A percentile compares a stretch with the other conserved stretches of the same genome.
Conservation (phyloP, 148 eudicot species). For the Polygonum maritimum region DNA sequence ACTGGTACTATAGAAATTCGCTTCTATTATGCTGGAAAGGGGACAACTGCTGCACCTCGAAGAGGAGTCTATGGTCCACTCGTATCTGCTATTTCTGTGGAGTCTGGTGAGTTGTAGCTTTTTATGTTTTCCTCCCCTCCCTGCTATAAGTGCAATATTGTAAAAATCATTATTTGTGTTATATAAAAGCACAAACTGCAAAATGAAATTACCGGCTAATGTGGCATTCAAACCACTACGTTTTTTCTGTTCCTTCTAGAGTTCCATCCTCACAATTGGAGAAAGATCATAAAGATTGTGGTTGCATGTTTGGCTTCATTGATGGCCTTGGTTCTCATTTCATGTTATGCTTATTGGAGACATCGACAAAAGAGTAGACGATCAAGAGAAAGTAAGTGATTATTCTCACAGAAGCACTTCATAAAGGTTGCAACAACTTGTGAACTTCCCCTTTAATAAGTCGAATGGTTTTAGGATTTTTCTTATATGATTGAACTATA, state of each 20-base stretch:
- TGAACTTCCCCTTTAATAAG: not conserved
- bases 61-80: not conserved
- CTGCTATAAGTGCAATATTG: too few species aligned
- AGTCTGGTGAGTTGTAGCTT: not conserved
- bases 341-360: conserved; percentile 22
- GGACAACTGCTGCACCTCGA: not conserved
- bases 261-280: conserved; percentile 23
- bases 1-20: not conserved
- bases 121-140: too few species aligned
- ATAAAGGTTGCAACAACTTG: not conserved
- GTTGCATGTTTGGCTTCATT: conserved; percentile 18
- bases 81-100: not conserved
- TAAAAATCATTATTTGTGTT: too few species aligned
- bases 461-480: not conserved
- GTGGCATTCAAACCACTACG: not conserved
- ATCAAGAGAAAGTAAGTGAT: conserved; percentile 26
- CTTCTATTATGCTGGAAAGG: conserved; percentile 16
- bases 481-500: too few species aligned
- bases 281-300: conserved; percentile 19
- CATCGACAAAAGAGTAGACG: conserved; percentile 16
- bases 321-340: conserved; percentile 17
- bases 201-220: too few species aligned
- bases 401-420: not conserved
- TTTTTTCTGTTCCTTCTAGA: conserved; percentile 15
- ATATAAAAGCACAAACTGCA: too few species aligned